phyloP scores from a whole-genome alignment of 164 flowering plant genomes.

The Chimonanthus salicifolius region DNA sequence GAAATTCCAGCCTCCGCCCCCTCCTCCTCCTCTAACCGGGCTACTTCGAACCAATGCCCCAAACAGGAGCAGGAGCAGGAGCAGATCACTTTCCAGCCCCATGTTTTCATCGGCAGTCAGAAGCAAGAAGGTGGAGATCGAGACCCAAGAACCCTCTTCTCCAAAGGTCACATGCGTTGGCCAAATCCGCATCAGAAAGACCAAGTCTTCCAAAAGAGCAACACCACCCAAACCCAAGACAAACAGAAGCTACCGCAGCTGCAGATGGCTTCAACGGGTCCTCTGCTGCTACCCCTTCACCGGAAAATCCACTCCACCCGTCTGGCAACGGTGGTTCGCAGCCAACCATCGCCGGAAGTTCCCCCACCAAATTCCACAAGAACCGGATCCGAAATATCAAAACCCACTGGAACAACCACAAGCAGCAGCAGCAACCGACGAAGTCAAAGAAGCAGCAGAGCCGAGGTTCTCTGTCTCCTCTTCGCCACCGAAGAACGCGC shows the following conservation, averaged over 20 bases:
- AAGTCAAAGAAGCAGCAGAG: background rate
- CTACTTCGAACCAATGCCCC: constrained; percentile 44
- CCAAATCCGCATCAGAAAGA: constrained; percentile 42
- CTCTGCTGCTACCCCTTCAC: constrained; percentile 16
- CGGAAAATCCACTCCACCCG: constrained; percentile 11
- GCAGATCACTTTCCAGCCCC: constrained; percentile 46
- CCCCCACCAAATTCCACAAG: constrained; percentile 6
- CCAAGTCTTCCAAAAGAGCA: constrained; percentile 13
- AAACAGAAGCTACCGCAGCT: background rate
- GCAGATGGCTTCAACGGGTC: constrained; percentile 21
- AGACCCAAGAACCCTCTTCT: constrained; percentile 59
- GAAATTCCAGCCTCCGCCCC: constrained; percentile 44
- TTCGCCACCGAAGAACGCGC: constrained; percentile 85
- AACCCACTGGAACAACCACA: background rate
- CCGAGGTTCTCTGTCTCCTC: background rate
- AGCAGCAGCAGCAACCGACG: background rate
- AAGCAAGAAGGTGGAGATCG: constrained; percentile 25
- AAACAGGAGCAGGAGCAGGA: constrained; percentile 44
- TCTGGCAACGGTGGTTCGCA: constrained; percentile 27
- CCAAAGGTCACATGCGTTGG: constrained; percentile 78
- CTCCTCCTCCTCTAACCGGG: constrained; percentile 32
- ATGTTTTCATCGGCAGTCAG: constrained; percentile 23
- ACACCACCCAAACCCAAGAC: background rate
- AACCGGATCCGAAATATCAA: background rate
- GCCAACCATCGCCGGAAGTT: constrained; percentile 21